Evolutionary conservation across 371 early-diverging fungal genomes (phyloP).

Genomic region (Mucor irregularis): DNA sequence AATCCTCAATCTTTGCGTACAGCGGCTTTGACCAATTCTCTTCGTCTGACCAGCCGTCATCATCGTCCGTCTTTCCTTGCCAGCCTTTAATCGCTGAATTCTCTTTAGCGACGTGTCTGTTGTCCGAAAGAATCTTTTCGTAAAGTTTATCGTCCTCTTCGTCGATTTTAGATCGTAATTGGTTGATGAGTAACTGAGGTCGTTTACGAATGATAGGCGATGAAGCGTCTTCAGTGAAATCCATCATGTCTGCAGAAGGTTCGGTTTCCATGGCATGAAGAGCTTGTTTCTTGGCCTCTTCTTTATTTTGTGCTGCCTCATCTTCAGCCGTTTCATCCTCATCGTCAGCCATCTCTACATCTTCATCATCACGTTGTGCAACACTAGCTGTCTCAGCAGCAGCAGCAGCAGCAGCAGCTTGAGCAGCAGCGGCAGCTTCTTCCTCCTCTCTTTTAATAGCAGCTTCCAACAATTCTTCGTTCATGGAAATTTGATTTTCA

Average conservation of each 20-base stretch:
- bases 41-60: conserved; percentile 43
- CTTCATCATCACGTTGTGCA: neutral
- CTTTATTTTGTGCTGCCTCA: conserved; percentile 24
- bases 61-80: conserved; percentile 32
- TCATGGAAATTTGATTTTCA: conserved; percentile 48
- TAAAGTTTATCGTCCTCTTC: conserved; percentile 47
- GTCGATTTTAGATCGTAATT: conserved; percentile 34
- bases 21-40: conserved; percentile 42
- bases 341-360: conserved; percentile 12
- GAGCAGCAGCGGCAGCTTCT: neutral
- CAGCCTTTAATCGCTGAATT: conserved; percentile 45
- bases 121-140: conserved; percentile 60
- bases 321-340: conserved; percentile 26
- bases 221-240: conserved; percentile 19
- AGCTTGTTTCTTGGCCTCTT: conserved; percentile 44
- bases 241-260: conserved; percentile 23
- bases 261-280: conserved; percentile 40
- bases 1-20: conserved; percentile 52
- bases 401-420: neutral
- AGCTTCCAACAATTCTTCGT: conserved; percentile 45
- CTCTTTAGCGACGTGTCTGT: conserved; percentile 55
- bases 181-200: conserved; percentile 48
- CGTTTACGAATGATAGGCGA: conserved; percentile 39
- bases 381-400: neutral
- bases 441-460: conserved; percentile 24